These are phyloP conservation scores for Polyplosphaeria fusca DNA, from an alignment of 495 filamentous ascomycete species.

Conservation along the genomic window DNA sequence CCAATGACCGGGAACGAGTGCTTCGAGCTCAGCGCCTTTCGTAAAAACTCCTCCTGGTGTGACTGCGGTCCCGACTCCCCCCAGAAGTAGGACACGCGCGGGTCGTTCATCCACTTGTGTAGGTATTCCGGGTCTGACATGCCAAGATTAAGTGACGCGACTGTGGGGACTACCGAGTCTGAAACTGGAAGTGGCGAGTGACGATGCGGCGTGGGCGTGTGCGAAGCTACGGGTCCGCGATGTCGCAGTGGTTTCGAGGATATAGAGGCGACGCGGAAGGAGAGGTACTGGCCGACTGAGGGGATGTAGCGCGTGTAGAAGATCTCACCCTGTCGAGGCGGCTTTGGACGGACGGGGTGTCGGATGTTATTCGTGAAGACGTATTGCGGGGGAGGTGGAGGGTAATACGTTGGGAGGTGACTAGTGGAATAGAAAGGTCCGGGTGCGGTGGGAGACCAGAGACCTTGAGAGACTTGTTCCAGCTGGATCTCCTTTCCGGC, in stretches of 20 bases:
- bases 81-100: slow-evolving; percentile 81
- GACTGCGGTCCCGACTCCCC: slow-evolving; percentile 61
- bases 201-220: slow-evolving; percentile 31
- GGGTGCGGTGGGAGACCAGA: slow-evolving; percentile 42
- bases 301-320: slow-evolving; percentile 89
- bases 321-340: slow-evolving; percentile 78
- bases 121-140: slow-evolving; percentile 67
- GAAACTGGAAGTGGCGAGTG: slow-evolving; percentile 32
- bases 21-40: slow-evolving; percentile 56
- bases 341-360: slow-evolving; percentile 86
- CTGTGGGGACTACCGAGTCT: slow-evolving; percentile 39
- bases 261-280: slow-evolving; percentile 74
- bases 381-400: slow-evolving; percentile 77
- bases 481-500: slow-evolving; percentile 40
- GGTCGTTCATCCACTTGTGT: slow-evolving; percentile 85
- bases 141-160: slow-evolving; percentile 37
- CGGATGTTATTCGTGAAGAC: slow-evolving; percentile 73
- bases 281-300: slow-evolving; percentile 77
- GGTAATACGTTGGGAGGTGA: slow-evolving; percentile 87
- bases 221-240: slow-evolving; percentile 49
- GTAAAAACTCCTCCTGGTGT: slow-evolving; percentile 68
- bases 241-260: slow-evolving; percentile 53
- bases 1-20: slow-evolving; percentile 91
- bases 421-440: slow-evolving; percentile 73
- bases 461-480: slow-evolving; percentile 37